Evolutionary conservation across 1,284 basidiomycete species (phyloP).

Genomic region (Pterulicium gracile): DNA sequence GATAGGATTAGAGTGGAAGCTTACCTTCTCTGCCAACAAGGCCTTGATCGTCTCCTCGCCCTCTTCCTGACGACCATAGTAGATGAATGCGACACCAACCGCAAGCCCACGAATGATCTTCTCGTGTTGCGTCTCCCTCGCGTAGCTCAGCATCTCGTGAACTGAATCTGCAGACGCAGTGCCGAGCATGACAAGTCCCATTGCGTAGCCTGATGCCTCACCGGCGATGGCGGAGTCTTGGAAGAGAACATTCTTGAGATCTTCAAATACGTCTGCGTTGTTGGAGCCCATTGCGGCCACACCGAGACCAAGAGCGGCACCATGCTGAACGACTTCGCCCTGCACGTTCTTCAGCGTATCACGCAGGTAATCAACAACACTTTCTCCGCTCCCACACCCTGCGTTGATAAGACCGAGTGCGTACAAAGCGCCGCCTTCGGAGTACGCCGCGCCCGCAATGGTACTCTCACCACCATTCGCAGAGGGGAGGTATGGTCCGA

Average conservation of each 20-base stretch:
- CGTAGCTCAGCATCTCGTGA: constrained; percentile 91
- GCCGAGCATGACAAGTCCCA: constrained; percentile 95
- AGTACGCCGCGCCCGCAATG: constrained; percentile 69
- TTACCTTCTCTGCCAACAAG: constrained; percentile 78
- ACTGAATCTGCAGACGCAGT: constrained; percentile 71
- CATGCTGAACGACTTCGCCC: constrained; percentile 88
- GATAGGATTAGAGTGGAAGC: constrained; percentile 10
- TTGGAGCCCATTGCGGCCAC: constrained; percentile 88
- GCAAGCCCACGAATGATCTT: constrained; percentile 95
- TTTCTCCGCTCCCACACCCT: constrained; percentile 55
- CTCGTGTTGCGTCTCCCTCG: constrained; percentile 93
- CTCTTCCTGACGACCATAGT: constrained; percentile 84
- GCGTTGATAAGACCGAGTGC: constrained; percentile 93
- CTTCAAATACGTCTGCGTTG: constrained; percentile 83
- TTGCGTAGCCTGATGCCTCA: constrained; percentile 89
- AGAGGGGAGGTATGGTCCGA: constrained; percentile 87
- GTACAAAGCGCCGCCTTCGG: constrained; percentile 88
- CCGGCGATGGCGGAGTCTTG: constrained; percentile 90
- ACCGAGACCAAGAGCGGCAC: constrained; percentile 88
- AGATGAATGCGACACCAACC: constrained; percentile 83
- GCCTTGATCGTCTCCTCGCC: constrained; percentile 72
- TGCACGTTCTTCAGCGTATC: constrained; percentile 65
- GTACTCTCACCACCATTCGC: constrained; percentile 60
- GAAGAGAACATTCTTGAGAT: constrained; percentile 81
- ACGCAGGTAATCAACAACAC: constrained; percentile 65